Evolutionary conservation across 2,329 filamentous ascomycete genomes (phyloP), one percentile per base, ranked within the genome.

Genomic region (Fusarium sp.): DNA sequence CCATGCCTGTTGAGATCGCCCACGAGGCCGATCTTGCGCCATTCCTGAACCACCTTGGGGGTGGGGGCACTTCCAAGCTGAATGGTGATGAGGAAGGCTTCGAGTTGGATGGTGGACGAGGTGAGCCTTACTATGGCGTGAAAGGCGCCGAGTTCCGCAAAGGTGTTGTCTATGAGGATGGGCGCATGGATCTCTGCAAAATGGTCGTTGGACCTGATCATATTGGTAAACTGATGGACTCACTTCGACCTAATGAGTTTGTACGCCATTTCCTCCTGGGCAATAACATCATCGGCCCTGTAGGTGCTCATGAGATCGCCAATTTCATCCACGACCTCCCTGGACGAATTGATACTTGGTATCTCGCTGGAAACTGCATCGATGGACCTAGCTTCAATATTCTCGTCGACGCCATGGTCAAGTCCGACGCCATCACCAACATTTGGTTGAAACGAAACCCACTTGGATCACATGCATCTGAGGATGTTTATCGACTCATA

Each of bases 391-490:
- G 82, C 64, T 83, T 89, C 76, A 77, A 76, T 33, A 71, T 81
- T 4, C 81, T 89, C 4, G 85, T 86, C 3, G 80, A 85, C 63
- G 83, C 84, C 56, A 84, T 87, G 82, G 72, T 84, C 20, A 79
- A 79, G 31, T 87, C 85, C 3, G 78, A 80, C 7, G 80, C 80
- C 20, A 80, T 87, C 66, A 87, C 85, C 26, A 87, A 86, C 70
- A 77, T 89, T 54, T 89, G 87, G 87, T 78, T 89, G 61, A 89
- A 88, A 77, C 84, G 87, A 18, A 89, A 89, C 76, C 87, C 87
- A 5, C 82, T 89, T 33, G 82, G 82, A 1, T 68, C 83, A 6
- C 75, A 75, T 10, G 80, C 83, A 24, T 83, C 83, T 8, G 72
- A 78, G 49, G 80, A 86, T 55, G 63, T 88, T 20, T 85, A 82